A percentile compares a stretch with the other conserved stretches of the same genome.
These are phyloP conservation scores for Aspergillus hortae DNA, from an alignment of 2,329 filamentous ascomycete genomes.

Conservation along the genomic window DNA sequence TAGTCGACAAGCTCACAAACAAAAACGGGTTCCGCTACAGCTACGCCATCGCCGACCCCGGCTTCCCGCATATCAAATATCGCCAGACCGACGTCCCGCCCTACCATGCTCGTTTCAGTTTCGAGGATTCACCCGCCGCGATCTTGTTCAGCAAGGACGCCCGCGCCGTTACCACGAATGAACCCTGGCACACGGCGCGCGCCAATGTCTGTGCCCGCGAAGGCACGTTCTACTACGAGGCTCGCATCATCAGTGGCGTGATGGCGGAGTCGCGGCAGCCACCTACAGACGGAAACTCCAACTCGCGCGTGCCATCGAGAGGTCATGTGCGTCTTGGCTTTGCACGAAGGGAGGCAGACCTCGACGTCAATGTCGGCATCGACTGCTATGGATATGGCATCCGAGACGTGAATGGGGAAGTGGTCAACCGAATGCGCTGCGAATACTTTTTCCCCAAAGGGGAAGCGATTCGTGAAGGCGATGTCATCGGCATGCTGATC, in stretches of 20 bases:
- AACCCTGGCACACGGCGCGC: constrained; percentile 86
- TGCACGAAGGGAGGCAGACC: constrained; percentile 44
- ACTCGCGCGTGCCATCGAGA: constrained; percentile 23
- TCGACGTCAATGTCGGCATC: constrained; percentile 65
- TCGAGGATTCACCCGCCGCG: constrained; percentile 83
- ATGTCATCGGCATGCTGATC: constrained; percentile 92
- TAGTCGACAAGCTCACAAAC: constrained; percentile 55
- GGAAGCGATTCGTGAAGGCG: constrained; percentile 79
- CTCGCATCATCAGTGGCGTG: constrained; percentile 74
- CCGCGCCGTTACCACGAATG: constrained; percentile 78
- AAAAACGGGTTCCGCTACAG: constrained; percentile 79
- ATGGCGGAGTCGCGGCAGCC: constrained; percentile 23
- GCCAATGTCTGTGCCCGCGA: constrained; percentile 88
- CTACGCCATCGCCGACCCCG: constrained; percentile 83
- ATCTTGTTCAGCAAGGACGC: constrained; percentile 78
- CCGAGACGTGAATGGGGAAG: constrained; percentile 84
- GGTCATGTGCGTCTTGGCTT: constrained; percentile 50
- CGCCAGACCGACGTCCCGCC: constrained; percentile 83
- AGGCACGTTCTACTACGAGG: constrained; percentile 91
- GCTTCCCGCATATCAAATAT: constrained; percentile 86
- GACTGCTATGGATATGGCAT: constrained; percentile 96
- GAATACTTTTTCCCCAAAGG: constrained; percentile 79
- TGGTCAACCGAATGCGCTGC: constrained; percentile 89
- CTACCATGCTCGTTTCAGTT: constrained; percentile 79
- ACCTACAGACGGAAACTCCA: constrained; percentile 16